A percentile compares a stretch with the other conserved stretches of the same genome.
phyloP scores from a whole-genome alignment of 129 eudicot species.

The carrot (Daucus carota) region DH1_v3.0 NC_030382.2:54301501-54302000 shows the following conservation, averaged over 20 bases:
- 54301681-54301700: conserved; percentile 35
- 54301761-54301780: conserved; percentile 37
- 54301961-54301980: not conserved
- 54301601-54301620: not conserved
- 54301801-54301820: conserved; percentile 18
- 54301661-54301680: conserved; percentile 93
- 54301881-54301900: conserved; percentile 20
- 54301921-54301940: conserved; percentile 14
- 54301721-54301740: conserved; percentile 59
- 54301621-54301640: conserved; percentile 24
- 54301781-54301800: conserved; percentile 5
- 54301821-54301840: conserved; percentile 14
- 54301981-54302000: not conserved
- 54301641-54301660: conserved; percentile 78
- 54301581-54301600: conserved; percentile 1
- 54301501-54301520: conserved; percentile 19
- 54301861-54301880: conserved; percentile 27
- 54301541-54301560: not conserved
- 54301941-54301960: conserved; percentile 12
- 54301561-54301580: not conserved
- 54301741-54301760: conserved; percentile 98
- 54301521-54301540: conserved; percentile 3
- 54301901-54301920: conserved; percentile 16
- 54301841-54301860: conserved; percentile 29
- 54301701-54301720: conserved; percentile 31